Evolutionary conservation across 768 basidiomycete genomes (phyloP), one percentile per base, ranked within the genome.

Genomic region (Calocera viscosa): DNA sequence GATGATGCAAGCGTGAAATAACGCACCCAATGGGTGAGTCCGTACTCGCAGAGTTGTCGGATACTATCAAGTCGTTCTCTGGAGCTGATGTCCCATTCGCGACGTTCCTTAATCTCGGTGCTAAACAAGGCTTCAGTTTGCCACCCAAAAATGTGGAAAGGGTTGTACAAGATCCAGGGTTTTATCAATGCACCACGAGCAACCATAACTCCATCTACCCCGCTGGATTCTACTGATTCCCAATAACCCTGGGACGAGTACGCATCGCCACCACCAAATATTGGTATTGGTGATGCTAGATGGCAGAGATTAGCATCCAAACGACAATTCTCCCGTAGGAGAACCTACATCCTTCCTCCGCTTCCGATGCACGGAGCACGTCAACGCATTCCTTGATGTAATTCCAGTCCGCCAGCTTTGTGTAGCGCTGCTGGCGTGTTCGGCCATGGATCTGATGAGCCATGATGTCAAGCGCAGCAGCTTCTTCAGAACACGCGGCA

Each of bases 221-320:
- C 91, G 30, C 83, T 86, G n/a, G 78, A 74, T 49, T 91, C 86
- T 33, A 94, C 82, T 49, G 84, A 84, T 17, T 83, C 76, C 84
- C 89, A 90, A 75, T 94, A 94, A 67, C 84, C 87, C 67, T 88
- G 80, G 3, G 90, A 85, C 1, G 93, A 94, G 79, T 90, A 99
- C 70, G 89, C 90, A 74, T 99, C 96, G 0, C 96, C 96, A 30
- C 93, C 93, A 8, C 96, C 96, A 70, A 97, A 95, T 49, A 99
- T 94, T 0, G 94, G 94, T n/a, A 97, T 81, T 0, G 89, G 83
- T 0, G 86, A 81, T 16, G 94, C 89, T 90, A 69, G 28, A n/a
- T 2, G n/a, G 53, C 5, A 63, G 28, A 43, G n/a, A 30, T 10
- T 22, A 30, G 33, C 64, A 63, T 40, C 30, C 33, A 28, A 40